phyloP scores from a whole-genome alignment of 441 rosid species.

The Populus hybrid region DNA sequence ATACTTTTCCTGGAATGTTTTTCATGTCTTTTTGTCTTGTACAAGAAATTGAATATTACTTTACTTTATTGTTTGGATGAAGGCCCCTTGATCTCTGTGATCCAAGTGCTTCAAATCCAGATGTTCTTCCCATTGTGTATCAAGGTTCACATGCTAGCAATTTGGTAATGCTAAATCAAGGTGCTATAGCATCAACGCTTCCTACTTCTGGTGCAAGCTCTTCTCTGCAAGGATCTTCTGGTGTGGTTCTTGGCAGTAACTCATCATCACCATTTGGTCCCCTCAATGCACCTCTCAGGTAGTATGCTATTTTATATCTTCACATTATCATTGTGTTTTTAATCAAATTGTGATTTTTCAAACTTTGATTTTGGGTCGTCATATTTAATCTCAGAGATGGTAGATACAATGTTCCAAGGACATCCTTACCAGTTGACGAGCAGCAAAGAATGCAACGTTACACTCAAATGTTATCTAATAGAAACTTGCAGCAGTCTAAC shows the following conservation, averaged over 20 bases:
- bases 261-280: slow-evolving; percentile 59
- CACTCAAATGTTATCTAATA: slow-evolving; percentile 65
- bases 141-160: slow-evolving; percentile 59
- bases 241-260: slow-evolving; percentile 55
- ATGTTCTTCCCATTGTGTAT: slow-evolving; percentile 56
- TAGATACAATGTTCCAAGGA: slow-evolving; percentile 66
- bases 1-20: slow-evolving; percentile 8
- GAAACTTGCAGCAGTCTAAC: slow-evolving; percentile 75
- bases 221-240: slow-evolving; percentile 63
- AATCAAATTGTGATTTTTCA: not conserved
- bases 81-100: slow-evolving; percentile 99
- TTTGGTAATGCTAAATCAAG: slow-evolving; percentile 64
- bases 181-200: slow-evolving; percentile 51
- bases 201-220: slow-evolving; percentile 64
- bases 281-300: slow-evolving; percentile 72
- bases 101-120: slow-evolving; percentile 61
- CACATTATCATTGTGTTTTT: not conserved
- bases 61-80: slow-evolving; percentile 37
- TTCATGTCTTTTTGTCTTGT: slow-evolving; percentile 18
- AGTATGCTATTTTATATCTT: slow-evolving; percentile 24
- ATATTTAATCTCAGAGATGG: slow-evolving; percentile 57
- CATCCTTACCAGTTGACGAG: slow-evolving; percentile 76
- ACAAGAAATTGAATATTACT: slow-evolving; percentile 17
- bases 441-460: slow-evolving; percentile 74
- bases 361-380: slow-evolving; percentile 15